Evolutionary conservation across 257 asterid species (phyloP).

Genomic region (Craterostigma plantagineum): DNA sequence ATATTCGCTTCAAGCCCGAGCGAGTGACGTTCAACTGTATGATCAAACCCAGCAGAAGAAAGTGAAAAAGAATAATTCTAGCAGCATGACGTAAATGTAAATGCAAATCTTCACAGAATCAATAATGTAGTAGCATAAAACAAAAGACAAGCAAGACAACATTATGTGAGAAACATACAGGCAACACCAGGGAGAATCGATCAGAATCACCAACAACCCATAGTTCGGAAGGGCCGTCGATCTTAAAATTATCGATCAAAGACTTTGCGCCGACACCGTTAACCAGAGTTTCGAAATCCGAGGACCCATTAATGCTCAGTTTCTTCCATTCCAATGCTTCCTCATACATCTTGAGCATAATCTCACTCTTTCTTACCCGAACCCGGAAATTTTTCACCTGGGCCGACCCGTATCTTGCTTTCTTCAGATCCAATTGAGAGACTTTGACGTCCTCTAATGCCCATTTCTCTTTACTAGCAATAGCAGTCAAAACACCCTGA

Average conservation of each 20-base stretch:
- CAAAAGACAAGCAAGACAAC: neutral
- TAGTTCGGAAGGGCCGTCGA: slow-evolving; percentile 63
- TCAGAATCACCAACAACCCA: slow-evolving; percentile 27
- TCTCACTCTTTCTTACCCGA: slow-evolving; percentile 30
- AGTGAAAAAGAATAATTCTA: no score
- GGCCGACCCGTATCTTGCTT: slow-evolving; percentile 23
- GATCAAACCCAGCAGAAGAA: no score
- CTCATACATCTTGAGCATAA: slow-evolving; percentile 38
- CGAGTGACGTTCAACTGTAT: slow-evolving; percentile 36
- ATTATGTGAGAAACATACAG: slow-evolving; percentile 23
- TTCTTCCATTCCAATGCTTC: slow-evolving; percentile 37
- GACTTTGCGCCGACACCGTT: slow-evolving; percentile 24
- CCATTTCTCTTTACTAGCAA: slow-evolving; percentile 49
- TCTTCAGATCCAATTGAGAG: slow-evolving; percentile 33
- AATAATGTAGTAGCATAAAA: neutral
- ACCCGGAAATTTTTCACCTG: slow-evolving; percentile 28
- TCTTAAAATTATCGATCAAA: slow-evolving; percentile 27
- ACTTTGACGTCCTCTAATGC: slow-evolving; percentile 33
- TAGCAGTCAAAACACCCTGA: slow-evolving; percentile 39
- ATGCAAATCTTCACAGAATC: neutral
- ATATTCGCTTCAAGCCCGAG: slow-evolving; percentile 41
- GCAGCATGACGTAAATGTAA: slow-evolving; percentile 14
- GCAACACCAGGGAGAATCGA: slow-evolving; percentile 33
- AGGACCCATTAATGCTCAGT: slow-evolving; percentile 18
- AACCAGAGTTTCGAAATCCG: slow-evolving; percentile 31